phyloP scores from a whole-genome alignment of 805 yeast species.

The Starmerella kuoi region DNA sequence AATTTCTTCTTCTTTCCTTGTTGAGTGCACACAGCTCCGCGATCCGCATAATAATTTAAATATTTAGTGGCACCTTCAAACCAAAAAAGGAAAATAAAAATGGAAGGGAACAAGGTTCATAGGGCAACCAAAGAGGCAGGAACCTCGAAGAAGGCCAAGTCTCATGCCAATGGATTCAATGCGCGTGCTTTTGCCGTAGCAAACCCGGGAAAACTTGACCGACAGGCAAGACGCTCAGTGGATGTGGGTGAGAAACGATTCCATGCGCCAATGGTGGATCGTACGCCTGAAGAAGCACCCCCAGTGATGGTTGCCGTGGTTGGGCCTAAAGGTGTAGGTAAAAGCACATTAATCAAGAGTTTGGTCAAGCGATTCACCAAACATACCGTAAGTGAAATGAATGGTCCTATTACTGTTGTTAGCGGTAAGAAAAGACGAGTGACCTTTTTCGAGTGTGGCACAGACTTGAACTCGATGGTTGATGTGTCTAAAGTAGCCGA shows the following conservation, averaged over 20 bases:
- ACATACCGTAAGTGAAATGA: constrained; percentile 70
- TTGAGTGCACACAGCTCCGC: too few species aligned
- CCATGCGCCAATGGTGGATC: constrained; percentile 95
- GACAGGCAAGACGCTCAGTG: constrained; percentile 70
- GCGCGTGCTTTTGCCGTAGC: constrained; percentile 75
- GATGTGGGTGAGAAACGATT: constrained; percentile 71
- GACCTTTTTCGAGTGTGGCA: constrained; percentile 84
- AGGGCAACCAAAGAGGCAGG: constrained; percentile 42
- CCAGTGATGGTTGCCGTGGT: constrained; percentile 94
- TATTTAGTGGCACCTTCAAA: too few species aligned
- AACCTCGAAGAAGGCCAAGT: constrained; percentile 67
- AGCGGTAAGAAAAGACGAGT: constrained; percentile 87
- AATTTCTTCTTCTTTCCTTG: too few species aligned
- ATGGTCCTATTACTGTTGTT: constrained; percentile 94
- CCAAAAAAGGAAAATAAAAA: too few species aligned
- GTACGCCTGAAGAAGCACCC: constrained; percentile 96
- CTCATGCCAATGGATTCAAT: constrained; percentile 76
- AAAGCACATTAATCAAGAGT: constrained; percentile 82
- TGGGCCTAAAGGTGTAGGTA: constrained; percentile 99
- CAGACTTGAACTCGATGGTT: constrained; percentile 88
- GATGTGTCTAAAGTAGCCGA: constrained; percentile 95
- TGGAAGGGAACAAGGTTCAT: constrained; percentile 71
- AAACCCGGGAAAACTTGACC: constrained; percentile 75
- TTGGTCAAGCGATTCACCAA: constrained; percentile 78
- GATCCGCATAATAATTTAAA: too few species aligned